Percentiles rank a stretch among this genome's conserved stretches.
Conservation (phyloP, 202 grass and related monocot genomes). For the Elaeis oleifera region DNA sequence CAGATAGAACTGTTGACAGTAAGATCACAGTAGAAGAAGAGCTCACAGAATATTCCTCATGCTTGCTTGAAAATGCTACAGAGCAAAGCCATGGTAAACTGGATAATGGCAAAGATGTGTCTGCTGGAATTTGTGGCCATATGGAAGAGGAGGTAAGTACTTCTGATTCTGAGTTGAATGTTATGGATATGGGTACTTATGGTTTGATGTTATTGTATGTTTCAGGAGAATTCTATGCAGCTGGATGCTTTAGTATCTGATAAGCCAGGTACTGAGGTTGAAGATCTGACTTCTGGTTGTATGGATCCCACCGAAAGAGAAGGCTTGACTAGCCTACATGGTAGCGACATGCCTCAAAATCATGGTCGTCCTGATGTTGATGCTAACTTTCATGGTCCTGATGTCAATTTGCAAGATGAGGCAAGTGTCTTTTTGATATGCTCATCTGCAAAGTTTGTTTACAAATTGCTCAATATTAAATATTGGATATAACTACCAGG, state of each 20-base stretch:
- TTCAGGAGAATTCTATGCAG: conserved; percentile 36
- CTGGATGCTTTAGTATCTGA: conserved; percentile 14
- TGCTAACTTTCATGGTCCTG: conserved; percentile 18
- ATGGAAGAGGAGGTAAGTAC: conserved; percentile 2
- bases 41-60: conserved; percentile 10
- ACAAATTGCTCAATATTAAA: conserved; percentile 4
- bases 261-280: conserved; percentile 14
- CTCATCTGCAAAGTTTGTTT: too few relatives aligned
- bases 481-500: conserved; percentile 16
- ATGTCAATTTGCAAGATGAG: conserved; percentile 23
- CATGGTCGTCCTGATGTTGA: not conserved
- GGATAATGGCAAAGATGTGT: not conserved
- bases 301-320: conserved; percentile 16
- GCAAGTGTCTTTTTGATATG: conserved; percentile 17
- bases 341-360: conserved; percentile 19
- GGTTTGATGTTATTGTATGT: conserved; percentile 11
- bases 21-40: conserved; percentile 19
- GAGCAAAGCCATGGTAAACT: not conserved
- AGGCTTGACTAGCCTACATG: conserved; percentile 18
- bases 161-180: too few relatives aligned
- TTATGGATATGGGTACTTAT: too few relatives aligned
- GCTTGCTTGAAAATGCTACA: conserved; percentile 16
- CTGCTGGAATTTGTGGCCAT: not conserved
- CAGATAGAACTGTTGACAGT: conserved; percentile 19
- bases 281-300: conserved; percentile 27